Conservation (phyloP, 2,329 filamentous ascomycete species). For the Ramichloridium luteum region DNA sequence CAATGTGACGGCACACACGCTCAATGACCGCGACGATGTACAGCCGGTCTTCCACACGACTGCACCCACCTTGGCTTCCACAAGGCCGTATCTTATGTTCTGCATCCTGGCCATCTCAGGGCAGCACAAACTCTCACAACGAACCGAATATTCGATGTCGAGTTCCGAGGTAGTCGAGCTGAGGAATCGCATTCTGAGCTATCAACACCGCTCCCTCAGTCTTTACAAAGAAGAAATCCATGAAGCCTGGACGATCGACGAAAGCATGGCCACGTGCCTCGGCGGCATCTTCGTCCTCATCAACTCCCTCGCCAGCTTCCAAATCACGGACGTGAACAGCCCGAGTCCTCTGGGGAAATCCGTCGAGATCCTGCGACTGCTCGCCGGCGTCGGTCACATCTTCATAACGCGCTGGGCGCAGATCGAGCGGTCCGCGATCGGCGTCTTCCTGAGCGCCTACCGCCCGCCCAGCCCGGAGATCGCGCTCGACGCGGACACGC, state of each 20-base stretch:
- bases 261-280: background rate
- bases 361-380: constrained; percentile 1
- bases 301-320: background rate
- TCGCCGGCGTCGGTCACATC: background rate
- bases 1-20: background rate
- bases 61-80: background rate
- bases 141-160: background rate
- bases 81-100: background rate
- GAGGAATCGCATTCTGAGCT: background rate
- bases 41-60: background rate
- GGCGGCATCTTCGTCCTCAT: background rate
- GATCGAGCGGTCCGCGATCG: background rate
- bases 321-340: background rate
- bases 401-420: background rate
- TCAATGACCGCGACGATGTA: background rate
- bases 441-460: background rate
- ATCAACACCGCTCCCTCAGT: background rate
- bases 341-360: background rate
- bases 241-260: background rate
- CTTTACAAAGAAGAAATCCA: constrained; percentile 1
- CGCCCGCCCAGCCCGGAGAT: background rate
- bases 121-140: background rate
- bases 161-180: background rate
- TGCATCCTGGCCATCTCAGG: background rate
- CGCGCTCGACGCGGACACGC: background rate